Percentiles rank a stretch among this genome's conserved stretches.
Conservation (phyloP, 768 basidiomycete species). For the Trametopsis cervina region DNA sequence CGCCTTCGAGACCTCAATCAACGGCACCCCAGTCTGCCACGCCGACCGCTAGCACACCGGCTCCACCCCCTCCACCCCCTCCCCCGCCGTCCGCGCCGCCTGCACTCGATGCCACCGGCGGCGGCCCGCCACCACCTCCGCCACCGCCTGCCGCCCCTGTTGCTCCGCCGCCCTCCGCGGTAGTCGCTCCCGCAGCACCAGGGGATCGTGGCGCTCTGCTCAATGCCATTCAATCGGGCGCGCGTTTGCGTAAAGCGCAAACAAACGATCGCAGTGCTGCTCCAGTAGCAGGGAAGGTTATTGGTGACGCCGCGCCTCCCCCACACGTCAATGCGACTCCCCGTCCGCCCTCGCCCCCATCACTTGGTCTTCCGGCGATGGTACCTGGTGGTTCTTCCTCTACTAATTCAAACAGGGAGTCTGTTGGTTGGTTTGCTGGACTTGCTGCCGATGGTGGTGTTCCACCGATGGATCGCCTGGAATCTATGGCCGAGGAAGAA, state of each 20-base stretch:
- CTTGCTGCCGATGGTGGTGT: slow-evolving; percentile 67
- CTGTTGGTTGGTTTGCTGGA: slow-evolving; percentile 88
- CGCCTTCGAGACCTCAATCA: slow-evolving; percentile 47
- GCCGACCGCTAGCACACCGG: slow-evolving; percentile 26
- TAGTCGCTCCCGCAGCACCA: slow-evolving; percentile 28
- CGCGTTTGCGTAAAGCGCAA: slow-evolving; percentile 61
- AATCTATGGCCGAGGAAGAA: slow-evolving; percentile 55
- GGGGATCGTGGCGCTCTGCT: slow-evolving; percentile 64
- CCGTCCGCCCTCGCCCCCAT: slow-evolving; percentile 35
- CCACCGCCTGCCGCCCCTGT: slow-evolving; percentile 26
- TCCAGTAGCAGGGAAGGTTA: slow-evolving; percentile 62
- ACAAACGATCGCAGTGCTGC: slow-evolving; percentile 82
- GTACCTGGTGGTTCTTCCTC: slow-evolving; percentile 18
- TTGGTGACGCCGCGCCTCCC: slow-evolving; percentile 71
- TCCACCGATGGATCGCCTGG: slow-evolving; percentile 31
- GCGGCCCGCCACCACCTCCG: slow-evolving; percentile 25
- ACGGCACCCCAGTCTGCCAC: slow-evolving; percentile 29
- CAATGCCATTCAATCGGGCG: slow-evolving; percentile 71
- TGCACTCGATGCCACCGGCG: slow-evolving; percentile 22
- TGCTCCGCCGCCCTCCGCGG: slow-evolving; percentile 24
- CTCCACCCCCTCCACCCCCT: slow-evolving; percentile 29
- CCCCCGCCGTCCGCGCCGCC: slow-evolving; percentile 37
- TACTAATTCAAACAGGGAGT: slow-evolving; percentile 46
- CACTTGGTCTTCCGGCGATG: slow-evolving; percentile 26
- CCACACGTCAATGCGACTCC: slow-evolving; percentile 52